Conservation (phyloP, 2,329 filamentous ascomycete species). For the Diaporthe sp. region DNA sequence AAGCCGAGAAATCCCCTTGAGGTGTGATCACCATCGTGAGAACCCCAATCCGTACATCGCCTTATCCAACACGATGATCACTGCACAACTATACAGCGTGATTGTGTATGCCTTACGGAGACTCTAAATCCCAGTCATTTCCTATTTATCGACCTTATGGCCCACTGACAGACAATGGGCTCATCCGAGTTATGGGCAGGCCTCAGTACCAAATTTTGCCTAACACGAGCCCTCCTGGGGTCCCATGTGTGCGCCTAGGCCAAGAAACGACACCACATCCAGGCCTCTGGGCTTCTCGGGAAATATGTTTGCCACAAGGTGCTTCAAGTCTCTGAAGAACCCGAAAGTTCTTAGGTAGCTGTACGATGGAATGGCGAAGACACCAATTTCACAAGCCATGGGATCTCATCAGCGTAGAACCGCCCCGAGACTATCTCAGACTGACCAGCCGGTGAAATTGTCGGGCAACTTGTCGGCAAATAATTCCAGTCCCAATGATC, state of each 20-base stretch:
- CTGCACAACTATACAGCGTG: too few species aligned
- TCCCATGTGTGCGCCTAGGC: neutral
- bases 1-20: too few species aligned
- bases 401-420: neutral
- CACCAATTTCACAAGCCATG: neutral
- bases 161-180: too few species aligned
- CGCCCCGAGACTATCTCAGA: neutral
- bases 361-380: neutral
- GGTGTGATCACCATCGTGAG: too few species aligned
- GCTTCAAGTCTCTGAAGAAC: neutral
- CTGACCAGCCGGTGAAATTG: neutral
- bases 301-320: neutral
- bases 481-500: neutral
- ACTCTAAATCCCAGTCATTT: too few species aligned
- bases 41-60: too few species aligned
- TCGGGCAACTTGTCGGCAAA: neutral
- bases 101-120: too few species aligned
- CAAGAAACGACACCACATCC: neutral
- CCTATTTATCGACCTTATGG: too few species aligned
- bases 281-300: neutral
- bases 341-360: neutral
- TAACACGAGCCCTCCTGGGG: too few species aligned
- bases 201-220: too few species aligned
- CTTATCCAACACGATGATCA: too few species aligned
- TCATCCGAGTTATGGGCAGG: too few species aligned